phyloP scores from a whole-genome alignment of 2,329 filamentous ascomycete genomes.

The Sodiomyces alkalinus region DNA sequence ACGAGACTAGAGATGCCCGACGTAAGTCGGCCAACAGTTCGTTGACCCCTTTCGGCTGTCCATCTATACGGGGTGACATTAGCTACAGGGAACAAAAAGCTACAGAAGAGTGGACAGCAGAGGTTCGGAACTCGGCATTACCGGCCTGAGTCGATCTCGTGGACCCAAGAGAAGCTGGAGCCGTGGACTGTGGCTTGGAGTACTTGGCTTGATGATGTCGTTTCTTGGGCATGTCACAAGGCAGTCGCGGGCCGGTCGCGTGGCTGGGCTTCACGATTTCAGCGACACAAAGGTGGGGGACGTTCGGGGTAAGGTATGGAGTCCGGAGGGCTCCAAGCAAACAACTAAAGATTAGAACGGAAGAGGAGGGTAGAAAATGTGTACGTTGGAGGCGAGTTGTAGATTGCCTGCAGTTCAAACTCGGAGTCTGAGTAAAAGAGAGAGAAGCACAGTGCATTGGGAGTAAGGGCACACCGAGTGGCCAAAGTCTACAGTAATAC shows the following conservation, averaged over 20 bases:
- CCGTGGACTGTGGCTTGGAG: conserved; percentile 43
- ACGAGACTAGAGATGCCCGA: conserved; percentile 20
- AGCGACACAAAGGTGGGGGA: too few relatives aligned
- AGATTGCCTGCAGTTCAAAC: too few relatives aligned
- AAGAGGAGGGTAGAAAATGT: neutral
- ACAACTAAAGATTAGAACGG: neutral
- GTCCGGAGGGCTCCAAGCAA: neutral
- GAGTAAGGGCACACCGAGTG: too few relatives aligned
- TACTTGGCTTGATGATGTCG: conserved; percentile 37
- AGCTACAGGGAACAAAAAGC: conserved; percentile 4
- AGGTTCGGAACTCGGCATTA: neutral
- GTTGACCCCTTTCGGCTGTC: conserved; percentile 35
- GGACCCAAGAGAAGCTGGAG: conserved; percentile 15
- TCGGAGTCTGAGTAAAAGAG: too few relatives aligned
- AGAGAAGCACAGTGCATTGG: too few relatives aligned
- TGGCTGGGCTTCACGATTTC: neutral
- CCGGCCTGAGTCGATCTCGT: neutral
- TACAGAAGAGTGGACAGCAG: too few relatives aligned
- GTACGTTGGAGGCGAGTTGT: too few relatives aligned
- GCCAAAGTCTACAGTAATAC: too few relatives aligned
- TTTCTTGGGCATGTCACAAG: conserved; percentile 45
- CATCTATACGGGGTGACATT: conserved; percentile 10
- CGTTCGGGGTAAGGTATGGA: neutral
- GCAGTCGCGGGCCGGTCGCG: conserved; percentile 7
- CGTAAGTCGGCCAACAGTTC: conserved; percentile 43